Conservation (phyloP, 2,329 filamentous ascomycete genomes). For the Aspergillus japonicus region DNA sequence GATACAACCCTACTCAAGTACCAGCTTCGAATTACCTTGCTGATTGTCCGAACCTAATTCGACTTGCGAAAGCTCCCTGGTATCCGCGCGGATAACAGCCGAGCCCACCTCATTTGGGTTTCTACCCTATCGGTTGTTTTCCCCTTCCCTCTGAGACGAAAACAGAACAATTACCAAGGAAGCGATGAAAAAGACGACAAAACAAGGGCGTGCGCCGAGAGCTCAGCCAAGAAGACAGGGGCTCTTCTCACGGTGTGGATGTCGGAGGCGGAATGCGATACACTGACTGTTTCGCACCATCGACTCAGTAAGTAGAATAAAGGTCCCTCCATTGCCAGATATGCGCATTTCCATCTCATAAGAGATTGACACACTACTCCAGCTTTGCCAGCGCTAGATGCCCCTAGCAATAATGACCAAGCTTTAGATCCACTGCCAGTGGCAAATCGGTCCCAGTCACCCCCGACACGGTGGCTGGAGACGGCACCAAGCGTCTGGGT, state of each 20-base stretch:
- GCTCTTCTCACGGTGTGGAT: too few relatives aligned
- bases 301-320: too few relatives aligned
- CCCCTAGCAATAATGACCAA: not conserved
- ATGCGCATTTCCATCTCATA: not conserved
- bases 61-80: not conserved
- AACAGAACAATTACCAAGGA: not conserved
- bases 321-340: not conserved
- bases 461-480: not conserved
- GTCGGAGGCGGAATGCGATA: not conserved
- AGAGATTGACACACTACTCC: not conserved
- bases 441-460: not conserved
- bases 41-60: not conserved
- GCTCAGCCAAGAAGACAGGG: too few relatives aligned
- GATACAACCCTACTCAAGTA: not conserved
- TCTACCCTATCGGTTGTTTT: not conserved
- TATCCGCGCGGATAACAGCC: slow-evolving; percentile 1
- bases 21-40: not conserved
- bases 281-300: not conserved
- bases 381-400: not conserved
- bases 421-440: slow-evolving; percentile 3
- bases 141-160: not conserved
- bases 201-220: too few relatives aligned
- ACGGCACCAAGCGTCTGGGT: not conserved
- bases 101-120: slow-evolving; percentile 1
- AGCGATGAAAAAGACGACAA: too few relatives aligned